phyloP scores from a whole-genome alignment of 805 yeast genomes.

The Candida sithepensis region DNA sequence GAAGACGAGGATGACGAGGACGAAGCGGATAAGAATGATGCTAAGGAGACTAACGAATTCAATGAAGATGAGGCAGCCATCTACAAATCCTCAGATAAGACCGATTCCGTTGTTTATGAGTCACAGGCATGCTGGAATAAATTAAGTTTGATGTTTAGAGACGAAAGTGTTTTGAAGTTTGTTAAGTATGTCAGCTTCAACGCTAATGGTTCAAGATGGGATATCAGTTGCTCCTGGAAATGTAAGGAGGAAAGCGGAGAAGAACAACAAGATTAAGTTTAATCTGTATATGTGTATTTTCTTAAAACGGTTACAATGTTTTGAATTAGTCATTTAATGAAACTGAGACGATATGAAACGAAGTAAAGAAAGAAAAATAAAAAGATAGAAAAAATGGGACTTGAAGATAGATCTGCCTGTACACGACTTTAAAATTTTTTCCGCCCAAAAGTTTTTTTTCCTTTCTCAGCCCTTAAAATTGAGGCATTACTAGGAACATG shows the following conservation, averaged over 20 bases:
- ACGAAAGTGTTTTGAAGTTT: constrained; percentile 82
- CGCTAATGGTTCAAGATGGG: constrained; percentile 94
- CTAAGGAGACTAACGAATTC: constrained; percentile 9
- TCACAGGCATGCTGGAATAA: constrained; percentile 83
- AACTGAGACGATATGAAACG: too few species aligned
- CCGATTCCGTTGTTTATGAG: constrained; percentile 74
- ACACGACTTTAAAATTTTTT: too few species aligned
- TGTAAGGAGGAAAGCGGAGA: constrained; percentile 48
- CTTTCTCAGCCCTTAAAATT: too few species aligned
- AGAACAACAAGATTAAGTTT: constrained; percentile 20
- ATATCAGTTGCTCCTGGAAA: constrained; percentile 76
- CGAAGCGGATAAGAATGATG: constrained; percentile 31
- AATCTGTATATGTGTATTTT: too few species aligned
- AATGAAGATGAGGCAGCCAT: constrained; percentile 80
- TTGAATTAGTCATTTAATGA: too few species aligned
- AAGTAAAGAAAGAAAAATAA: too few species aligned
- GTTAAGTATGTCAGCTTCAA: constrained; percentile 85
- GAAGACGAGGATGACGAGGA: constrained; percentile 43
- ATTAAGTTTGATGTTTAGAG: constrained; percentile 73
- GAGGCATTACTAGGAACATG: too few species aligned
- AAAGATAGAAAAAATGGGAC: too few species aligned
- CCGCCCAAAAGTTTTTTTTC: too few species aligned
- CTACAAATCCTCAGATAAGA: constrained; percentile 61
- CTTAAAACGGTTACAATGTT: too few species aligned
- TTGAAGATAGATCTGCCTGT: too few species aligned